Evolutionary conservation across 2,329 filamentous ascomycete genomes (phyloP).

Genomic region (Annulohypoxylon truncatum): DNA sequence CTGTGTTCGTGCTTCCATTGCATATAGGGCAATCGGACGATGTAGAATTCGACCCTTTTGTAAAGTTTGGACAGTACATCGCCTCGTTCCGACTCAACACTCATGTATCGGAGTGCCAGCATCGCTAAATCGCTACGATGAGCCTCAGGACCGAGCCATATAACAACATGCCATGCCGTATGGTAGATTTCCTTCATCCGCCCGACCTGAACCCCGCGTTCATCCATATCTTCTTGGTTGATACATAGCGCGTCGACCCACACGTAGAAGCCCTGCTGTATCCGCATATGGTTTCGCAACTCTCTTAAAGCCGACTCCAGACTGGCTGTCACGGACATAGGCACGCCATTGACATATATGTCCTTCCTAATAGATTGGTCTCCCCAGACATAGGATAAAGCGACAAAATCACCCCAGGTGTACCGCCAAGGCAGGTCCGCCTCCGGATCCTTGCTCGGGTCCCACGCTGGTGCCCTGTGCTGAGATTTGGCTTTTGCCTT

Average conservation of each 20-base stretch:
- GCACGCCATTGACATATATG: constrained; percentile 16
- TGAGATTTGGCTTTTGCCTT: background rate
- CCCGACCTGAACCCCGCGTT: constrained; percentile 9
- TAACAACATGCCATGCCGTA: constrained; percentile 15
- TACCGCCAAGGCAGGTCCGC: constrained; percentile 17
- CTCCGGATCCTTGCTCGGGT: constrained; percentile 15
- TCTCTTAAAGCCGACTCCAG: constrained; percentile 21
- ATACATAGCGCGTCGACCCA: constrained; percentile 30
- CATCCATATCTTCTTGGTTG: constrained; percentile 26
- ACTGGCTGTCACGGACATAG: constrained; percentile 17
- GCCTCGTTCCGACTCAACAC: constrained; percentile 2
- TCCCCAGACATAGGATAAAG: constrained; percentile 27
- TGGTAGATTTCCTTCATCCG: constrained; percentile 27
- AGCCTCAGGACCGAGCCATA: constrained; percentile 22
- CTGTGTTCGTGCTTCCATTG: constrained; percentile 20
- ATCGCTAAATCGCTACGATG: constrained; percentile 17
- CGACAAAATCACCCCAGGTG: constrained; percentile 26
- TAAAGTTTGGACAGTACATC: constrained; percentile 18
- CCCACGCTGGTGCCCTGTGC: constrained; percentile 11
- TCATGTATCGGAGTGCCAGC: constrained; percentile 24
- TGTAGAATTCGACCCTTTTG: constrained; percentile 11
- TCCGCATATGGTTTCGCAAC: constrained; percentile 14
- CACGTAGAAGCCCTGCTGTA: constrained; percentile 20
- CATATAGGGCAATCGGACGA: constrained; percentile 23
- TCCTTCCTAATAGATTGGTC: constrained; percentile 17